Evolutionary conservation across 257 asterid species (phyloP), one percentile per base, ranked within the genome.

Genomic region (Jaltomata sinuosa): DNA sequence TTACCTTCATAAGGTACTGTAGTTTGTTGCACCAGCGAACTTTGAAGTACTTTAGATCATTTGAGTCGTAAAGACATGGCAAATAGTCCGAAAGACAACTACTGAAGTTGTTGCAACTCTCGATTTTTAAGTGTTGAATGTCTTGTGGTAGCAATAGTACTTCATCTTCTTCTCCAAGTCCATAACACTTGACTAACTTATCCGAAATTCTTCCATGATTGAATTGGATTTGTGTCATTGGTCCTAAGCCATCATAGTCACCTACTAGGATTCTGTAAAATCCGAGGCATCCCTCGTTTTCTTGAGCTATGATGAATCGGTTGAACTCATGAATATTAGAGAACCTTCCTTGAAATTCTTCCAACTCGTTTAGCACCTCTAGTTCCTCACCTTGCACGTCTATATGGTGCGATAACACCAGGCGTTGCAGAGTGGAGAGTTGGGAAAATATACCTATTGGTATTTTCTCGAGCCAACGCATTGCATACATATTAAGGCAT

Each of bases 251-350:
- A 77, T 82, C 84, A 12, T 64, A 74, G 49, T 78, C 42, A 10
- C 86, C 84, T 12, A 89, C 83, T 54, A 79, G 27, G 12, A 87
- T 87, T 29, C 76, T 57, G 87, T 89, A 87, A 47, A 47, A 89
- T 25, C 15, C 29, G 32, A 85, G 88, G 61, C 84, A 40, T 18
- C 86, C 83, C 42, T 62, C 40, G 4, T 25, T 47, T 14, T 83
- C 82, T 79, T 77, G 89, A 62, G 86, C 87, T 52, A 19, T 64
- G 83, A 87, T 67, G 50, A 89, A 85, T 32, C 36, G 79, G 65
- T 77, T 85, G 61, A 85, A 84, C 36, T 67, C 47, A 18, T 77
- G 81, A 54, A 80, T 42, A 55, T 82, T 78, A 29, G n/a, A 27
- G 38, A 89, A 83, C 18, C 74, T 65, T 8, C 89, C 89, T 77